Base-by-base conservation (phyloP, 2,329 filamentous ascomycete genomes). In the Ascochyta pisi region DNA sequence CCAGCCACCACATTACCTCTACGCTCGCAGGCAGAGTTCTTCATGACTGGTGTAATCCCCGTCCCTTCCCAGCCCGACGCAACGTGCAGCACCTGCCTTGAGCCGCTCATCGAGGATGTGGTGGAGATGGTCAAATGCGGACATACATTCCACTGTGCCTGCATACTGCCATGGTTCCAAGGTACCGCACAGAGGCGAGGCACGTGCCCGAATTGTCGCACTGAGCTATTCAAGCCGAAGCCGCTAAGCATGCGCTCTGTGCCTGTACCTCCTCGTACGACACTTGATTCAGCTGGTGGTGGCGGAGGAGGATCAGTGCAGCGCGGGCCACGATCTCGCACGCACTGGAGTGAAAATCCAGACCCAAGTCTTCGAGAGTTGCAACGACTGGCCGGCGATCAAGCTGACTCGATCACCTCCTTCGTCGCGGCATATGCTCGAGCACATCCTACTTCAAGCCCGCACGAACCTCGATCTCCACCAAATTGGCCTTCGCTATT, bases 11-110 rank as follows among this genome's bases (percentile, higher is more conserved):
- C 15, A 23, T 16, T 22, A 33, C 0, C 15, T 23, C 39, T 54
- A 19, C 51, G 44, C 45, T 45, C 45, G 6, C 46, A 35, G 27
- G n/a, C n/a, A 16, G 52, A 50, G n/a, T 50, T 50, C 34, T 37
- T 55, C 27, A 46, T 50, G 37, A 56, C 47, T 4, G 41, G 53
- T 13, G 22, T 56, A 2, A 9, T 41, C 5, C 29, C 42, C 9
- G 27, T 47, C 10, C 13, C 40, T 22, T 12, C 41, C 8, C 34
- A 46, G 13, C 29, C 34, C 6, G 35, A 46, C 3, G 4, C 27
- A 5, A 27, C 29, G 1, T 56, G 53, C 27, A 40, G 34, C 13
- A 50, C 43, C 34, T 56, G 47, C 24, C 47, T 45, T 2, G 53
- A 56, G 22, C 24, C 23, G 27, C 46, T 55, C 19, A 19, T n/a